Percentiles rank a stretch among this genome's conserved stretches.
phyloP scores from a whole-genome alignment of 2,329 filamentous ascomycete species.

The Ilyonectria sp. region DNA sequence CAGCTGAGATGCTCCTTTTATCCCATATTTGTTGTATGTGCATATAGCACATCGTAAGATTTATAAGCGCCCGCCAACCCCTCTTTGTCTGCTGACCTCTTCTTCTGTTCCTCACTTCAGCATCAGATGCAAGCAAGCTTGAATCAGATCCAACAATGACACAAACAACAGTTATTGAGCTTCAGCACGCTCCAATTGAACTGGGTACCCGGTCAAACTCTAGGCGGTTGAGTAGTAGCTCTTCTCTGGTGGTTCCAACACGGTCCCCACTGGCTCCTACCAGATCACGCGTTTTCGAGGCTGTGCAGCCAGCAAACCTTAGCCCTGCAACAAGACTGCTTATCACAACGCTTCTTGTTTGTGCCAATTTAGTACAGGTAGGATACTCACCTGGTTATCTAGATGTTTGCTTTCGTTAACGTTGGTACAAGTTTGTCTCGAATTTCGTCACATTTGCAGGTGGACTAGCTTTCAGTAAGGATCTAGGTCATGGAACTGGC shows the following conservation, averaged over 20 bases:
- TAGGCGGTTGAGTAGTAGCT: conserved; percentile 1
- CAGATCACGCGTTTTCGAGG: conserved; percentile 15
- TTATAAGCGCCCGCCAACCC: background rate
- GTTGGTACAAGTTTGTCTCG: conserved; percentile 11
- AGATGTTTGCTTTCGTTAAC: background rate
- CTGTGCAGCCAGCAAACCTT: background rate
- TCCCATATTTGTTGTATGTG: background rate
- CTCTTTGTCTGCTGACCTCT: background rate
- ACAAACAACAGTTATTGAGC: conserved; percentile 19
- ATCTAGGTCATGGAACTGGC: conserved; percentile 35
- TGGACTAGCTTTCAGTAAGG: conserved; percentile 16
- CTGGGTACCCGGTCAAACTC: background rate
- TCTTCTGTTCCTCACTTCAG: background rate
- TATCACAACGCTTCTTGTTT: conserved; percentile 21
- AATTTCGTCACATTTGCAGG: conserved; percentile 26
- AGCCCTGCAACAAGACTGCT: conserved; percentile 7
- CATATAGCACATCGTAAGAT: background rate
- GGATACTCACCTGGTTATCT: too few species aligned
- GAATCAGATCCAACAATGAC: conserved; percentile 14
- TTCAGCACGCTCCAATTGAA: conserved; percentile 14
- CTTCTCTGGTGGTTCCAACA: background rate
- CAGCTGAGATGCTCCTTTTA: background rate
- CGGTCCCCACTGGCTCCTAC: background rate
- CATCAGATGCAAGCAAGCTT: background rate
- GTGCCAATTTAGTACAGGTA: conserved; percentile 27